Evolutionary conservation across 495 filamentous ascomycete genomes (phyloP), one percentile per base, ranked within the genome.

Genomic region (Penicillium lagena): DNA sequence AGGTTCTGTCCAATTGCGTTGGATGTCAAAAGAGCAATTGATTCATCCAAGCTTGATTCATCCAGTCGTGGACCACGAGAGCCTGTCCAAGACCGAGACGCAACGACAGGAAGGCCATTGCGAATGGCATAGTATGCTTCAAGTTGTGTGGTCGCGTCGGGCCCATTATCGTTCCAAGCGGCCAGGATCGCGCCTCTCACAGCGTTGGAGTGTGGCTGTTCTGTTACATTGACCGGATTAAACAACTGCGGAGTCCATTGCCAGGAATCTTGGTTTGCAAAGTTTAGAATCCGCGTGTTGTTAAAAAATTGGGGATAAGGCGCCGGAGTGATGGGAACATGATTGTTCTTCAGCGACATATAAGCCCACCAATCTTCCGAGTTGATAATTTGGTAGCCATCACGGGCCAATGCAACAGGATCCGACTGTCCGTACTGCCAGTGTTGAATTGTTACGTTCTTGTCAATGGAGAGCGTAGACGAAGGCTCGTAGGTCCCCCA

Each of bases 361-460:
- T 80, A 80, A 0, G 67, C 73, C 76, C 76, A 80, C 70, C 70
- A 72, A 44, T 80, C 76, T 29, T 80, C 67, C 1, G 73, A 76
- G 43, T 80, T 80, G 46, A 80, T 64, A 33, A 75, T 31, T 6
- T 63, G 45, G 44, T 77, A 77, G 7, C 67, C 71, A 2, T 60
- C 46, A 1, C 47, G 46, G 11, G 66, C 62, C 0, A 79, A 58
- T 8, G 42, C 43, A 7, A 75, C 58, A 0, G 76, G 75, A 32
- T 80, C 75, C 0, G 76, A 79, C 41, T 80, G 67, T 12, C 76
- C 76, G 45, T 73, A 74, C 42, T 80, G 76, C 76, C 76, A 80
- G 47, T 79, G 76, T 52, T 80, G 76, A 9, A 73, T 68, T 9
- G 68, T 71, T 31, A 78, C 59, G 35, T 70, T 61, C 9, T 56